A percentile compares a stretch with the other conserved stretches of the same genome.
Conservation (phyloP, 306 rosid genomes). For the Albizia julibrissin region DNA sequence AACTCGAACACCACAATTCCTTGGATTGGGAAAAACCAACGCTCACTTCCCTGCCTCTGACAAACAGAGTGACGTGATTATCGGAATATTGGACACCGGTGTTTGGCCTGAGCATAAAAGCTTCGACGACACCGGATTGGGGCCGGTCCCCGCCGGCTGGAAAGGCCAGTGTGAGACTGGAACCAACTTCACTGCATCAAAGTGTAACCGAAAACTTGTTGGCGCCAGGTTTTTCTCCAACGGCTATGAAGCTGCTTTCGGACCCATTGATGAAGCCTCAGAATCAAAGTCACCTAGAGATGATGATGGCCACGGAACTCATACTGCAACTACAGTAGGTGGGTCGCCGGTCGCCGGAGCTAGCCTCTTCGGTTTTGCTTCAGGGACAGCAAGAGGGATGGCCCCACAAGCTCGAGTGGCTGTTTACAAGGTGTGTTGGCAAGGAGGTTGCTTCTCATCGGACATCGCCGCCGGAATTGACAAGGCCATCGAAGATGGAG, state of each 20-base stretch:
- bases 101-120: constrained; percentile 82
- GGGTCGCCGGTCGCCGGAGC: constrained; percentile 71
- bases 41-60: constrained; percentile 42
- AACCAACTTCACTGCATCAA: constrained; percentile 60
- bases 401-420: constrained; percentile 80
- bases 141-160: constrained; percentile 66
- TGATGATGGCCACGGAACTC: constrained; percentile 91
- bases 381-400: constrained; percentile 93
- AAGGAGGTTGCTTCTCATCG: constrained; percentile 67
- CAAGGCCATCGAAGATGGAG: constrained; percentile 81
- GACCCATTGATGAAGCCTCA: constrained; percentile 44
- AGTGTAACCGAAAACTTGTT: constrained; percentile 71
- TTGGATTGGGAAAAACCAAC: constrained; percentile 56
- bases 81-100: constrained; percentile 86
- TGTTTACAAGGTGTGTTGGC: constrained; percentile 82
- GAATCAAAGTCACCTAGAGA: constrained; percentile 87
- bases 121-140: constrained; percentile 66
- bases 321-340: constrained; percentile 81
- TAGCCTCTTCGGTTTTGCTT: constrained; percentile 72
- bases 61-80: constrained; percentile 50
- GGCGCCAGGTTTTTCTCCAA: constrained; percentile 82
- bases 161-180: constrained; percentile 80
- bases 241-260: constrained; percentile 70
- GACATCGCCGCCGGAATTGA: constrained; percentile 87
- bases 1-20: constrained; percentile 83